These are phyloP conservation scores for Pulveroboletus ravenelii DNA, from an alignment of 768 basidiomycete species.

Conservation along the genomic window DNA sequence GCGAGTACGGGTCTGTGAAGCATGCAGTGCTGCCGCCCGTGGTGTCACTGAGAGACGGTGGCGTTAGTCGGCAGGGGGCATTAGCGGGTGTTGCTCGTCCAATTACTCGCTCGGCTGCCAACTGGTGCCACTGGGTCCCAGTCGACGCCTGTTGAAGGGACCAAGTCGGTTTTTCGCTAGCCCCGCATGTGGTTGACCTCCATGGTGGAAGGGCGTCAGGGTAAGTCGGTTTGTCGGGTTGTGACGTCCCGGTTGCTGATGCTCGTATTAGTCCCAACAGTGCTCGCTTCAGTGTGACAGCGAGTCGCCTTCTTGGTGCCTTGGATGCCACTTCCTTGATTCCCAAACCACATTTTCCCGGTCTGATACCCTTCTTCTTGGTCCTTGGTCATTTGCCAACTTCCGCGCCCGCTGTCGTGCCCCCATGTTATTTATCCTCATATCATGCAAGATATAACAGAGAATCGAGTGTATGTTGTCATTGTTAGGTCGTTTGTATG, in stretches of 20 bases:
- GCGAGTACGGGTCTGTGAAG: constrained; percentile 32
- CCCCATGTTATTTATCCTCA: constrained; percentile 1
- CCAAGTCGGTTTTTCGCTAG: neutral
- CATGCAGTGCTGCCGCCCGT: constrained; percentile 29
- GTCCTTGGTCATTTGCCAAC: neutral
- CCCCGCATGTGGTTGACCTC: neutral
- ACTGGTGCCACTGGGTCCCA: neutral
- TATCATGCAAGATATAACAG: constrained; percentile 10
- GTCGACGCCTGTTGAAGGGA: constrained; percentile 1
- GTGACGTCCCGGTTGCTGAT: neutral
- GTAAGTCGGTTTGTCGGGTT: neutral
- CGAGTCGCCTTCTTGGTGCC: neutral
- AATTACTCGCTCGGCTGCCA: neutral
- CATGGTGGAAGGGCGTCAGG: neutral
- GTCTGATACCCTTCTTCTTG: neutral
- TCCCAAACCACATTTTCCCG: neutral
- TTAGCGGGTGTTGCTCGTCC: constrained; percentile 1
- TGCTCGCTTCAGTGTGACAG: neutral
- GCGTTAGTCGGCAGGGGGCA: constrained; percentile 15
- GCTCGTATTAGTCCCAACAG: neutral
- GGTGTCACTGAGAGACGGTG: constrained; percentile 24
- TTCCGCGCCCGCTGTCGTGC: neutral
- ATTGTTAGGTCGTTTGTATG: constrained; percentile 14
- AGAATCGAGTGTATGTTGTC: constrained; percentile 18
- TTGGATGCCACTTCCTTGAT: neutral